A percentile compares a stretch with the other conserved stretches of the same genome.
Evolutionary conservation across 768 basidiomycete genomes (phyloP).

Genomic region (Pulveroboletus sp.): DNA sequence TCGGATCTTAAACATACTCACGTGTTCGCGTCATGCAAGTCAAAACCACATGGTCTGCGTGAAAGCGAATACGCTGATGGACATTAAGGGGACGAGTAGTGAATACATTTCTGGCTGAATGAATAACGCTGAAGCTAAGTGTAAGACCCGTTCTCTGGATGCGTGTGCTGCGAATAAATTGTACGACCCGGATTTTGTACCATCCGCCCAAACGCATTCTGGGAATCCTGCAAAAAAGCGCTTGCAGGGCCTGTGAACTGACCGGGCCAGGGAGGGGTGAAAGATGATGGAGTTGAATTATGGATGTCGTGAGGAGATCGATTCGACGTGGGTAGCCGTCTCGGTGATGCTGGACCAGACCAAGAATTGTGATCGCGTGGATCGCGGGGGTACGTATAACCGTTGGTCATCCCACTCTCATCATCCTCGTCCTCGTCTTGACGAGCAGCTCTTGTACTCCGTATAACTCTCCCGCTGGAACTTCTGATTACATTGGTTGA

Average conservation of each 20-base stretch:
- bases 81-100: constrained; percentile 22
- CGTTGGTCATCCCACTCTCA: constrained; percentile 22
- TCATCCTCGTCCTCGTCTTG: constrained; percentile 26
- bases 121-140: constrained; percentile 16
- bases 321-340: constrained; percentile 13
- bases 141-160: constrained; percentile 32
- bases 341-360: constrained; percentile 24
- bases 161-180: constrained; percentile 53
- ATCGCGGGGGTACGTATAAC: constrained; percentile 16
- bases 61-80: not conserved
- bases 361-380: constrained; percentile 23
- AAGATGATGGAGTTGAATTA: constrained; percentile 19
- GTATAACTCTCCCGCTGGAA: constrained; percentile 27
- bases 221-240: constrained; percentile 45
- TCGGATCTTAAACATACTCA: not conserved
- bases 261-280: constrained; percentile 30
- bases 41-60: not conserved
- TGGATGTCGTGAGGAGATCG: constrained; percentile 22
- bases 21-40: not conserved
- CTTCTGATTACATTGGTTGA: constrained; percentile 24
- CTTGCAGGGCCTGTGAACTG: constrained; percentile 49
- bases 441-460: constrained; percentile 28
- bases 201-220: constrained; percentile 36
- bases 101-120: constrained; percentile 18
- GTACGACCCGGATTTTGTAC: constrained; percentile 56